phyloP scores from a whole-genome alignment of 768 basidiomycete species.

The Collybia mongolica region DNA sequence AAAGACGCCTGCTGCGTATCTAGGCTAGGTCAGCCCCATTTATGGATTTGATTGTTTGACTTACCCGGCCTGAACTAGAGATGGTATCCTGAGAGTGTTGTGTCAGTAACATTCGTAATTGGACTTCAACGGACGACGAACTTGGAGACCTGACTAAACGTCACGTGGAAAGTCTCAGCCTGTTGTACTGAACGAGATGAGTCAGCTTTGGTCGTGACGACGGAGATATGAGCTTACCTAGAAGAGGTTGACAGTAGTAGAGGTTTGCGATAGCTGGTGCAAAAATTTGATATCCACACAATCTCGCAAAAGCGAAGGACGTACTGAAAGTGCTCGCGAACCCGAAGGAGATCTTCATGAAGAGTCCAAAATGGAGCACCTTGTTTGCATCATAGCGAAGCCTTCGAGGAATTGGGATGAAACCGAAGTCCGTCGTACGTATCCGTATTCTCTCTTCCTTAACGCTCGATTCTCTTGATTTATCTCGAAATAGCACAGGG shows the following conservation, averaged over 20 bases:
- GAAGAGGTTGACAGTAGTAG: conserved; percentile 78
- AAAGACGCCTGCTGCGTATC: conserved; percentile 70
- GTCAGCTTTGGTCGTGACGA: not conserved
- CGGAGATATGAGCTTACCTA: conserved; percentile 41
- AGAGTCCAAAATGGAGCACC: conserved; percentile 51
- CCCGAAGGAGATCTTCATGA: conserved; percentile 58
- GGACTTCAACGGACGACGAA: conserved; percentile 48
- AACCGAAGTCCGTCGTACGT: conserved; percentile 46
- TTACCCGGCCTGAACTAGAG: not conserved
- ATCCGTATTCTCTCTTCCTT: no score
- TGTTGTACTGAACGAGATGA: conserved; percentile 33
- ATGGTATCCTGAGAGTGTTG: not conserved
- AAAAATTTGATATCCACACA: not conserved
- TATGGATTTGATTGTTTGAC: no score
- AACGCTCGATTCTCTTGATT: no score
- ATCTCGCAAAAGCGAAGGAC: not conserved
- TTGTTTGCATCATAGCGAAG: conserved; percentile 50
- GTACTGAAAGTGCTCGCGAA: conserved; percentile 57
- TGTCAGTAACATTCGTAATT: conserved; percentile 38
- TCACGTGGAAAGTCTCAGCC: conserved; percentile 30
- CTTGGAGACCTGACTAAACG: conserved; percentile 36
- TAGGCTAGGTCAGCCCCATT: conserved; percentile 16
- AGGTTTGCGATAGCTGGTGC: conserved; percentile 64
- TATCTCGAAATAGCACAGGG: no score
- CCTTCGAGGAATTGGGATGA: conserved; percentile 60